Base-by-base conservation (phyloP, 768 basidiomycete genomes). In the Tubosaeta sp. region DNA sequence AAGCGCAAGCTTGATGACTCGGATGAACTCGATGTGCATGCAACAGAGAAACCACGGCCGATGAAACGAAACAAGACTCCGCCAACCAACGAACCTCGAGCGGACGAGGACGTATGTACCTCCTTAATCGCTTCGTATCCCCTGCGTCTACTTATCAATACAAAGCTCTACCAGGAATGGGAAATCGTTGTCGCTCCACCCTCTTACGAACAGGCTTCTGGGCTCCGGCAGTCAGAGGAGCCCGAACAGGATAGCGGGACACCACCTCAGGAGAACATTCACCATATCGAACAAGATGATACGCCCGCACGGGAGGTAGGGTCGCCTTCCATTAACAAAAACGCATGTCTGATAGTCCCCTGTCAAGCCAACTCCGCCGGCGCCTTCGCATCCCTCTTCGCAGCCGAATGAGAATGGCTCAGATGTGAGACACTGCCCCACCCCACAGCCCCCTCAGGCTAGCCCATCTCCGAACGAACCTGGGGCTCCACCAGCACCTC, bases 51-150 rank as follows among this genome's bases (percentile, higher is more conserved):
- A 29, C 52, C 54, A 6, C 64, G 50, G 1, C 65, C 67, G 43
- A 52, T 68, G 59, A 69, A 69, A 34, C 54, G 74, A 53, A 76
- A 67, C 62, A 73, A 59, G 62, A 77, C 76, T 31, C 75, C 75
- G n/a, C 70, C 75, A 16, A 45, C 57, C 11, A 67, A 72, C 49
- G 57, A 56, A 32, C 62, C 58, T 13, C 49, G 58, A 14, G 55
- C 59, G 22, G 66, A 63, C 49, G 70, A 58, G 14, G 65, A 64
- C 50, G 63, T 65, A 46, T 52, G 66, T 60, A 48, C 44, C 9
- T 29, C 34, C 16, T 11, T 44, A 22, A 50, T 31, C 31, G 11
- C 30, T 32, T 52, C 16, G 19, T 34, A 14, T 27, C 24, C 38
- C 19, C 36, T 22, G n/a, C 18, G 34, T 56, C 41, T 54, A 39